Evolutionary conservation across 2,329 filamentous ascomycete genomes (phyloP), one percentile per base, ranked within the genome.

Genomic region (Trichoderma koningiopsis): DNA sequence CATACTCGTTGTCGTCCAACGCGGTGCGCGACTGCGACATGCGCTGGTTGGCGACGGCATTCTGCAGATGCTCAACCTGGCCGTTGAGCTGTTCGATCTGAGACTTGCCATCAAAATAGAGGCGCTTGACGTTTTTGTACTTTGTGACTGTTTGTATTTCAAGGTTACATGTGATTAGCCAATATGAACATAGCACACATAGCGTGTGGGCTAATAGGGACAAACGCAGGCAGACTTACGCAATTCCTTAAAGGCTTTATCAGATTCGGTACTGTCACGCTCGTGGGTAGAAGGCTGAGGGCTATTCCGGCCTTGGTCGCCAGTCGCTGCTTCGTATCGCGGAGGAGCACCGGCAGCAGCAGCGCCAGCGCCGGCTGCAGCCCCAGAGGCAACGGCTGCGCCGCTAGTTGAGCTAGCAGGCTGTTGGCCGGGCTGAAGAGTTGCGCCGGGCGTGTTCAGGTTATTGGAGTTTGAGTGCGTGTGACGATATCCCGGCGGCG

Each of bases 71-170:
- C 79, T 97, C 95, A 29, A 98, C 92, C 80, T 97, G 94, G 22
- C 89, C 86, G 73, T 91, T 92, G 75, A 97, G 91, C 75, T 92
- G 89, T 76, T 97, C 94, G 66, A 98, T 95, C 81, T 97, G 94
- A 19, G 90, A 87, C 77, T 97, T 96, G 77, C 95, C 94, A 72
- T 98, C 96, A 79, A 98, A 98, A 79, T 97, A 99, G 75, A 97
- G 92, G 68, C 94, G 90, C 83, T 99, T 99, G 69, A 99, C 95
- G 78, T 97, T 97, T 79, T 96, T 96, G 79, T 99, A 99, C 83
- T 99, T 99, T 73, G 89, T 89, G 76, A 96, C 94, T 97, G 60
- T 63, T 43, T 43, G 19, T 3, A n/a, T 43, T 43, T n/a, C 16
- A 43, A n/a, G 19, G 19, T 3, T 43, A 43, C 14, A 19, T 7